Percentiles rank a stretch among this genome's conserved stretches.
Evolutionary conservation across 2,329 filamentous ascomycete genomes (phyloP).

Genomic region (Canariomyces notabilis): DNA sequence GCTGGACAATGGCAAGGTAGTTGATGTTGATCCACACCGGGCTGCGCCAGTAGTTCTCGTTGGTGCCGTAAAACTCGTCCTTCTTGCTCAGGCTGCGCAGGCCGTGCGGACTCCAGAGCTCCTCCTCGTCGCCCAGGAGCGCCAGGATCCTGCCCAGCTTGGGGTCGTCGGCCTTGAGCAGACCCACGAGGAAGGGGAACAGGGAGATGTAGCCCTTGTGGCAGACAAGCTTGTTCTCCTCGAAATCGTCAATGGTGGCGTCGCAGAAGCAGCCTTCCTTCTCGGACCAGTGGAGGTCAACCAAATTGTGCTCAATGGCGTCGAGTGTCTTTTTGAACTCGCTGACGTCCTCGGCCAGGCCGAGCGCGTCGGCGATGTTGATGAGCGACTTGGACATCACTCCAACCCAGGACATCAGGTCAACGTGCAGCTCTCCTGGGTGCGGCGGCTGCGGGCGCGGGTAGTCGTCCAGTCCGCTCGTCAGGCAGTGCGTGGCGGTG

Average conservation of each 20-base stretch:
- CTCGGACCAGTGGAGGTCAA: slow-evolving; percentile 89
- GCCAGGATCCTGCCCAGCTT: slow-evolving; percentile 71
- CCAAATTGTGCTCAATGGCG: slow-evolving; percentile 78
- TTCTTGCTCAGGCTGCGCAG: slow-evolving; percentile 82
- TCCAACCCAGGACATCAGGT: slow-evolving; percentile 96
- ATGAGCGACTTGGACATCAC: slow-evolving; percentile 85
- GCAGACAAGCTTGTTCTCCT: slow-evolving; percentile 84
- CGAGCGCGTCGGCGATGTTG: slow-evolving; percentile 72
- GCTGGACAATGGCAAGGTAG: slow-evolving; percentile 74
- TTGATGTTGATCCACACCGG: slow-evolving; percentile 97
- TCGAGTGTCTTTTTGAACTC: slow-evolving; percentile 67
- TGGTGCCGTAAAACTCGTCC: slow-evolving; percentile 79
- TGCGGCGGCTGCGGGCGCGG: slow-evolving; percentile 90
- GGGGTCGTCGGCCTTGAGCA: slow-evolving; percentile 68
- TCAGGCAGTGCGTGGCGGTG: slow-evolving; percentile 79
- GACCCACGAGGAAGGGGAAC: slow-evolving; percentile 83
- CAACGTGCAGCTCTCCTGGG: slow-evolving; percentile 90
- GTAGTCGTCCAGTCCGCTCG: slow-evolving; percentile 94
- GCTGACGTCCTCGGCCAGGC: slow-evolving; percentile 67
- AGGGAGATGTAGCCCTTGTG: slow-evolving; percentile 95
- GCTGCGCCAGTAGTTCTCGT: slow-evolving; percentile 95
- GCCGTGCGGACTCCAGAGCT: slow-evolving; percentile 88
- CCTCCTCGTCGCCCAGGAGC: slow-evolving; percentile 71
- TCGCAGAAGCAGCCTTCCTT: slow-evolving; percentile 83
- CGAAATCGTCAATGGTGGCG: slow-evolving; percentile 89